Evolutionary conservation across 345 rosid species (phyloP), one percentile per base, ranked within the genome.

Genomic region (Brassica incana): DNA sequence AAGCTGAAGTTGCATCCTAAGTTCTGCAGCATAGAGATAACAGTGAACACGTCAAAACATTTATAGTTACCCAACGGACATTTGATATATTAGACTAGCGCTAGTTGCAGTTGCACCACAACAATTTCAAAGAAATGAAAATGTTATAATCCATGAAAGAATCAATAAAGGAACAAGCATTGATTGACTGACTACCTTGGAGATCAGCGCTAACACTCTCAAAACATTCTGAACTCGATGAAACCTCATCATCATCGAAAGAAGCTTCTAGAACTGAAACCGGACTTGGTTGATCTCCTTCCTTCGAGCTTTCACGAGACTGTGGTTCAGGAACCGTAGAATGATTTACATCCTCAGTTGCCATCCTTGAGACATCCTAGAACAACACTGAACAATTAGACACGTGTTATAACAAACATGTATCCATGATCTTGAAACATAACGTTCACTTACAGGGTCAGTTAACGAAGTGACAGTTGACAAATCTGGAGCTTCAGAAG

Each of bases 251-350:
- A 75, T 93, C 93, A 40, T 89, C 78, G 40, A 93, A 96, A 72
- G 96, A 87, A 75, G 97, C 83, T 87, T 96, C 98, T 69, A 93
- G 88, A 82, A 94, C 87, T 58, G 99, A 96, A 78, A 90, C 86
- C 0, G 98, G 99, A 86, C 98, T 93, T 30, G 99, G 98, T 81
- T 96, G 99, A 32, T 93, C 97, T 45, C 84, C 87, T 80, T 93
- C 99, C 86, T 90, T 93, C 6, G 88, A 78, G 82, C 78, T 84
- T 71, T 86, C 88, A 48, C 82, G 82, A 83, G 95, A 83, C 71
- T 86, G 86, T 18, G 76, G 79, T 77, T 85, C 87, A 43, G 89
- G 54, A 75, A 80, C 80, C 68, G 91, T 72, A 36, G 80, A 85
- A 64, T 78, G 89, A 72, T 48, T 76, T 23, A 67, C 81, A 72